Evolutionary conservation across 331 rosid species (phyloP), one percentile per base, ranked within the genome.

Genomic region (Prunus yedoensis): DNA sequence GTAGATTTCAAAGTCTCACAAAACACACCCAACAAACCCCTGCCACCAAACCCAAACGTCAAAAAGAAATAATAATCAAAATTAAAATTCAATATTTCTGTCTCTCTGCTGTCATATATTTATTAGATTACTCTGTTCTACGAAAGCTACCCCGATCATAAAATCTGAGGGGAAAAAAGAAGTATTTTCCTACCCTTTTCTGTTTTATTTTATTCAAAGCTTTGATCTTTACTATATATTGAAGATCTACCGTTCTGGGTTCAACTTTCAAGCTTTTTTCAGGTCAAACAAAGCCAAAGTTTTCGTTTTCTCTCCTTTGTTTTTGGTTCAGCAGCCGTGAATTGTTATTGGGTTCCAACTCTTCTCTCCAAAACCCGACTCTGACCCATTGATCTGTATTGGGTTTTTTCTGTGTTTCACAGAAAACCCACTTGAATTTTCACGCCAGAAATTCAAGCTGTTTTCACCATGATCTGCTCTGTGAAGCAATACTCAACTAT

Each of bases 401-500:
- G 72, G 78, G 77, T 35, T 68, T 68, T 68, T 41, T 71, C 72
- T 65, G 74, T 8, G 14, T 32, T 20, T 20, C 41, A 18, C 70
- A 21, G 27, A 80, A 83, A 61, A 52, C 80, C 76, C 88, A 78
- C 28, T 53, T 13, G 73, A 78, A 53, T 73, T 84, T 61, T 78
- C 46, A 43, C 20, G 8, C 53, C 47, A 28, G 56, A 76, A 76
- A 63, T 72, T 62, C 10, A 12, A 67, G 67, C 75, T 67, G 76
- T 76, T 76, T 16, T 15, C 77, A 82, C 87, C 75, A 94, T 94
- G 99, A 92, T 94, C 76, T 92, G 86, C 63, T 83, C 92, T 0
- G 85, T 84, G 86, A 92, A 87, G 68, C 97, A 85, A 60, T 82
- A 89, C 57, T 16, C 83, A 47, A 45, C 86, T 16, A 68, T 73